Conservation (phyloP, 2,329 filamentous ascomycete species). For the Fusarium armeniacum region DNA sequence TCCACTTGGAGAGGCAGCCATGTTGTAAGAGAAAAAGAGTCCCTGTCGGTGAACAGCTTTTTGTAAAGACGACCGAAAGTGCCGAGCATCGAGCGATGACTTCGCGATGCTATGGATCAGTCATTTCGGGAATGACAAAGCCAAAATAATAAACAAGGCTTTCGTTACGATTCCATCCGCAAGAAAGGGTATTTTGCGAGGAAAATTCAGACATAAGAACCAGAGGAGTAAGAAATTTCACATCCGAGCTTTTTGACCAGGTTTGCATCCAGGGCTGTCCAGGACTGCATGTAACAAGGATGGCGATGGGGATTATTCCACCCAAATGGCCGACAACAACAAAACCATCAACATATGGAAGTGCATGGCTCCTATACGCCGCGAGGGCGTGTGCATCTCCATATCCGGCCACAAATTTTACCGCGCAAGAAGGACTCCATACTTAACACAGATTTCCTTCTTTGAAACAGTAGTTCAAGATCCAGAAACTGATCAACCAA, state of each 20-base stretch:
- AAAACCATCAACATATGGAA: conserved; percentile 41
- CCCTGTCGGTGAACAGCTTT: conserved; percentile 16
- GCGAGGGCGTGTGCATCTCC: conserved; percentile 38
- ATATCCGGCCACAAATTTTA: conserved; percentile 18
- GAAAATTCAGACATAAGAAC: conserved; percentile 21
- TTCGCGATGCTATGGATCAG: conserved; percentile 24
- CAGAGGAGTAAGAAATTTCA: conserved; percentile 39
- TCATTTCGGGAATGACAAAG: conserved; percentile 21
- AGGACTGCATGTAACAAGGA: conserved; percentile 45
- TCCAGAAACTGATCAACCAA: conserved; percentile 14
- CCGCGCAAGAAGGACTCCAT: conserved; percentile 10
- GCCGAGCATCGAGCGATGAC: conserved; percentile 19
- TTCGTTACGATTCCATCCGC: conserved; percentile 11
- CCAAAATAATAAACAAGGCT: conserved; percentile 19
- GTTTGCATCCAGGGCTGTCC: conserved; percentile 41
- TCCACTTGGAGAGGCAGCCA: conserved; percentile 34
- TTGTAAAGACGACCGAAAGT: background rate
- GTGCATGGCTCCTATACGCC: conserved; percentile 35
- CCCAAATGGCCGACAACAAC: conserved; percentile 38
- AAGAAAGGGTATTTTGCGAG: conserved; percentile 29
- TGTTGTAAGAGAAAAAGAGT: background rate
- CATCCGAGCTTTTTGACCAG: conserved; percentile 36
- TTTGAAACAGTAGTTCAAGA: conserved; percentile 24
- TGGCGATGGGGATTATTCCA: conserved; percentile 44
- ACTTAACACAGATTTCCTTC: background rate